Evolutionary conservation across 768 basidiomycete genomes (phyloP).

Genomic region (Butyriboletus loyo): DNA sequence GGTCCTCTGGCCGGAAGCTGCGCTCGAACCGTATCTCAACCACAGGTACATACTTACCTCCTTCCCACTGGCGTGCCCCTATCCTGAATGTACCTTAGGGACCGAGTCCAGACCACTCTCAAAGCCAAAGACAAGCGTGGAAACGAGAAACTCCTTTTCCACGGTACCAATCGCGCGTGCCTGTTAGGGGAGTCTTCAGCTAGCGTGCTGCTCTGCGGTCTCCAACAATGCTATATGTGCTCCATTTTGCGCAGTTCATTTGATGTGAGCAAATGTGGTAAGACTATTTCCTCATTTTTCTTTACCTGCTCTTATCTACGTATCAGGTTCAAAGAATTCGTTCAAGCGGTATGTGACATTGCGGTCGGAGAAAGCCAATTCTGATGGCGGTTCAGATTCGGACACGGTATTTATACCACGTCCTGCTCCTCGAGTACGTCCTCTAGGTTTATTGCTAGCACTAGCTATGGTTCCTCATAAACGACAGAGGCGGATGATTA

Average conservation of each 20-base stretch:
- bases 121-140: constrained; percentile 31
- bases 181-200: constrained; percentile 50
- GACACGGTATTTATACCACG: constrained; percentile 67
- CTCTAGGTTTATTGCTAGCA: not conserved
- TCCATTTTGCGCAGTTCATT: constrained; percentile 57
- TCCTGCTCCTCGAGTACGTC: constrained; percentile 61
- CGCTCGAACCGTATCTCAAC: constrained; percentile 42
- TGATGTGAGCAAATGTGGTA: constrained; percentile 57
- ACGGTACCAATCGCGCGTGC: constrained; percentile 63
- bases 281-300: constrained; percentile 15
- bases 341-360: constrained; percentile 42
- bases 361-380: not conserved
- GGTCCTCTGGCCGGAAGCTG: constrained; percentile 44
- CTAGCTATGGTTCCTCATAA: constrained; percentile 1
- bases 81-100: constrained; percentile 14
- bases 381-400: constrained; percentile 45
- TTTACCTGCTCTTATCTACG: constrained; percentile 7
- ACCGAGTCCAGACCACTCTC: constrained; percentile 26
- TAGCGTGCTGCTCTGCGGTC: constrained; percentile 46
- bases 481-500: constrained; percentile 66
- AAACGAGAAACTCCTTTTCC: constrained; percentile 62
- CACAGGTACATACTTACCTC: constrained; percentile 39
- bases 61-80: constrained; percentile 16
- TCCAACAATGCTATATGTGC: constrained; percentile 54
- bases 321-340: constrained; percentile 50